Percentiles rank a stretch among this genome's conserved stretches.
These are phyloP conservation scores for Fusarium sp. DNA, from an alignment of 2,329 filamentous ascomycete species.

Conservation along the genomic window DNA sequence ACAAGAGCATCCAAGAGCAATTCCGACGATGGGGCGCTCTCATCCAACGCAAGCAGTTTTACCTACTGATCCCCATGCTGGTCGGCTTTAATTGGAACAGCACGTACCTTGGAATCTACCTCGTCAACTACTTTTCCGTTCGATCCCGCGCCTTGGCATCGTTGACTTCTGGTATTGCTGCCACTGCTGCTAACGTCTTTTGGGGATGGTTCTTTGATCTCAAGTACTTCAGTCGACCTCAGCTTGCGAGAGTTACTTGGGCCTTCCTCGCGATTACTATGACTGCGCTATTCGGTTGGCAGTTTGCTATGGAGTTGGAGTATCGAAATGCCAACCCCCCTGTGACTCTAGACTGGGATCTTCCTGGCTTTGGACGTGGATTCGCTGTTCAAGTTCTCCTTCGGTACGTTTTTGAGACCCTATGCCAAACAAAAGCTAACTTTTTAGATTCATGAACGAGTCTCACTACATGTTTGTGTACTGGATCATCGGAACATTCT, in stretches of 20 bases:
- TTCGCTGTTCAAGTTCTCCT: constrained; percentile 62
- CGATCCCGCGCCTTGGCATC: constrained; percentile 60
- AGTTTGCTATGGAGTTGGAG: constrained; percentile 60
- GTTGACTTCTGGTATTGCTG: constrained; percentile 59
- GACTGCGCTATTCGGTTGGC: constrained; percentile 60
- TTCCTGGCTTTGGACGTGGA: constrained; percentile 57
- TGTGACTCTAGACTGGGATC: constrained; percentile 60
- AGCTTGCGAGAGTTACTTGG: constrained; percentile 58
- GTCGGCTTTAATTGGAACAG: constrained; percentile 63
- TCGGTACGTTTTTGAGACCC: constrained; percentile 46
- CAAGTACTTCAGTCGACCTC: constrained; percentile 55
- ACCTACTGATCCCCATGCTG: constrained; percentile 61
- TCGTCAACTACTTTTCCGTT: constrained; percentile 65
- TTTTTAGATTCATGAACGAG: constrained; percentile 60
- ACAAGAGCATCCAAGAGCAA: constrained; percentile 34
- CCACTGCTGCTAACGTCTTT: constrained; percentile 58
- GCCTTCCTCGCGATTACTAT: constrained; percentile 55
- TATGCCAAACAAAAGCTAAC: not conserved
- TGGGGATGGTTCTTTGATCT: constrained; percentile 64
- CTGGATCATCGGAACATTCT: constrained; percentile 63
- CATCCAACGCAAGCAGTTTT: constrained; percentile 58
- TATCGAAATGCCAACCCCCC: constrained; percentile 53
- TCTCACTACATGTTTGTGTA: constrained; percentile 64
- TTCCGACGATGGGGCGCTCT: constrained; percentile 48
- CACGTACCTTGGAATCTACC: constrained; percentile 64